Base-by-base conservation (phyloP, 2,329 filamentous ascomycete genomes). In the Penicillium hesseltinei region DNA sequence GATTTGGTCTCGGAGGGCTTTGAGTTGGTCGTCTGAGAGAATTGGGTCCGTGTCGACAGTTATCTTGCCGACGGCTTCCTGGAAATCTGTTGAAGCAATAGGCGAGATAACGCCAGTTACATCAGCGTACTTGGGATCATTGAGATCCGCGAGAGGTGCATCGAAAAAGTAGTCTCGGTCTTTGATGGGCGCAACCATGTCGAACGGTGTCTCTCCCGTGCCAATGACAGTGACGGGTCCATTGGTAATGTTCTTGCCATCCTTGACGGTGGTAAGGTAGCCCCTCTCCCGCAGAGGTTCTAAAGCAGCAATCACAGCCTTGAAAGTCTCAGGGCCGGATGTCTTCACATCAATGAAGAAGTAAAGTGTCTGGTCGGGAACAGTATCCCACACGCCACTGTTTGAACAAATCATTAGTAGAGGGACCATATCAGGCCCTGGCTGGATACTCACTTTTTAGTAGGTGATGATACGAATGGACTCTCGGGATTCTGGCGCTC, bases 341-440 rank as follows among this genome's bases (percentile, higher is more conserved):
- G 85, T 87, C 71, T 88, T 88, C 57, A 86, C 66, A 66, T 88
- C 85, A 57, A 88, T 81, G 71, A 86, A 87, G 46, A 88, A 77
- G 73, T 86, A 87, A 6, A 88, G 76, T 0, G 85, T 87, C 69
- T 87, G 84, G 6, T 70, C 75, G 1, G 74, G 67, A 35, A 67
- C 66, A 1, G 83, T 83, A 69, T 88, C 85, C 66, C 80, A 88
- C 15, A 88, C 82, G 35, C 85, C 85, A 66, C 74, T 76, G 46
- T 43, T 51, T 59, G 4, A 58, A 45, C 39, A 25, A 7, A 47
- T 27, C 2, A 45, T 60, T 48, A 62, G 50, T n/a, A 38, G 13
- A 17, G 15, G 15, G 27, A 10, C 7, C 13, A 25, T 27, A 31
- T 31, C 19, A 27, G 33, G 23, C 31, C 17, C 15, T 19, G 23